phyloP scores from a whole-genome alignment of 768 basidiomycete species.

The Hypsizygus marmoreus region DNA sequence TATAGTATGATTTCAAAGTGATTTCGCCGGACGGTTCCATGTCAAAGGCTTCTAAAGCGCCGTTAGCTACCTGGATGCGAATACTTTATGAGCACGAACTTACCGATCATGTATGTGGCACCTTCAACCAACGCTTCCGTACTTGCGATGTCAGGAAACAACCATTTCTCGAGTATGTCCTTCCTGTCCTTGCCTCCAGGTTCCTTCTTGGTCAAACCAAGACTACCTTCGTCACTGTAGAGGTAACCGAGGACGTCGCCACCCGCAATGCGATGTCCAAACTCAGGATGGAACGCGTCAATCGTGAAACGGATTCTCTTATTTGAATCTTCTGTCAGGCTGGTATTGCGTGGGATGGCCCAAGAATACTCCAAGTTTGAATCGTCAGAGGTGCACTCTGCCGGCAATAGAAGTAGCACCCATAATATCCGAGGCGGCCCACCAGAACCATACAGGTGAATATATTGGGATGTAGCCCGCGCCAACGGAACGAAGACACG shows the following conservation, averaged over 20 bases:
- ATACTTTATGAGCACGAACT: constrained; percentile 3
- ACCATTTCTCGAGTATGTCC: constrained; percentile 15
- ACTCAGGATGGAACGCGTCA: constrained; percentile 18
- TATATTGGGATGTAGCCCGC: not conserved
- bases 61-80: constrained; percentile 2
- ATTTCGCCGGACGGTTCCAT: constrained; percentile 17
- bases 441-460: constrained; percentile 13
- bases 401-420: constrained; percentile 13
- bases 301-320: constrained; percentile 16
- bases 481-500: too few relatives aligned
- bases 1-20: constrained; percentile 17
- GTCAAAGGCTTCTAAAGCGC: constrained; percentile 12
- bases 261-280: constrained; percentile 16
- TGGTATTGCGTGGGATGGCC: constrained; percentile 14
- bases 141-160: constrained; percentile 14
- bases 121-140: constrained; percentile 13
- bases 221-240: constrained; percentile 12
- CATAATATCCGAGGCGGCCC: constrained; percentile 19
- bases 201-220: constrained; percentile 14
- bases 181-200: constrained; percentile 14
- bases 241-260: constrained; percentile 15
- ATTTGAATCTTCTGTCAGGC: constrained; percentile 15
- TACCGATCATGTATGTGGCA: constrained; percentile 16
- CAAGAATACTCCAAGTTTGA: constrained; percentile 19
- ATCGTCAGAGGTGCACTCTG: constrained; percentile 17